Conservation (phyloP, 78 protist species). For the Dictyostelium brefeldianum region DNA sequence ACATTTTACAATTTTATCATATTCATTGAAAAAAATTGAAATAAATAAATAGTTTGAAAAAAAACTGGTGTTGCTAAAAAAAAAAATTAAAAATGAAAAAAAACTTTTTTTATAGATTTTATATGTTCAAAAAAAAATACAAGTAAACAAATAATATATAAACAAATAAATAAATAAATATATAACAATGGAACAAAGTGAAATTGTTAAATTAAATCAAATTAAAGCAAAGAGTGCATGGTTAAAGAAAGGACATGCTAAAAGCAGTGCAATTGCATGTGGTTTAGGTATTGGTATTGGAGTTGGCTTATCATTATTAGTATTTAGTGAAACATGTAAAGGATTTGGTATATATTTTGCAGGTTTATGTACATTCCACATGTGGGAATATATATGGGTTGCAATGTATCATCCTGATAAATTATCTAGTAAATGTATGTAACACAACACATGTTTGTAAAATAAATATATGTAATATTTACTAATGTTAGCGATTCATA, state of each 20-base stretch:
- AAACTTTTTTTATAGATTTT: background rate
- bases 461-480: background rate
- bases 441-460: background rate
- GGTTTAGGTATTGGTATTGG: constrained; percentile 76
- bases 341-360: constrained; percentile 59
- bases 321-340: background rate
- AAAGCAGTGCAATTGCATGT: constrained; percentile 29
- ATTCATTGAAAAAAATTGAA: no score
- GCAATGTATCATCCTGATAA: constrained; percentile 80
- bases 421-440: constrained; percentile 55
- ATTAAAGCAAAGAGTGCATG: constrained; percentile 33
- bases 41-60: no score
- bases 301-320: constrained; percentile 27
- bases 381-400: constrained; percentile 84
- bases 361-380: constrained; percentile 54
- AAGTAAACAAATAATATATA: no score
- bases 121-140: background rate
- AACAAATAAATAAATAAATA: no score
- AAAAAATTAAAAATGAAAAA: no score
- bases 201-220: background rate
- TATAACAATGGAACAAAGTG: background rate
- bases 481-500: background rate
- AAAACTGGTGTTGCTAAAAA: no score
- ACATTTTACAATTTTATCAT: no score
- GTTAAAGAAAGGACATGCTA: constrained; percentile 49